These are phyloP conservation scores for Circinella minor DNA, from an alignment of 371 early-diverging fungal genomes.

Conservation along the genomic window DNA sequence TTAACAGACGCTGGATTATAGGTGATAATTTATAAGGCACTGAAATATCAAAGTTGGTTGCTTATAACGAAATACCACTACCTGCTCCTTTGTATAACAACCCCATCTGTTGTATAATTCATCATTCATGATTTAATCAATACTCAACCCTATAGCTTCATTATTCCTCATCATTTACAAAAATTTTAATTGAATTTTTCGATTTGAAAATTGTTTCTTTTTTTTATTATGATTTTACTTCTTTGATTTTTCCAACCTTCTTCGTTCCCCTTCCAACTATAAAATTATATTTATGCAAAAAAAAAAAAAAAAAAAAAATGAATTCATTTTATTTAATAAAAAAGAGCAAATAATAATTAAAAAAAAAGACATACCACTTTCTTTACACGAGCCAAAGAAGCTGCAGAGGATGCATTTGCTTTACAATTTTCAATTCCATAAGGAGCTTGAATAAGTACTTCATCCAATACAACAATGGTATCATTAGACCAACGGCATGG, in stretches of 20 bases:
- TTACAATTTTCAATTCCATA: conserved; percentile 76
- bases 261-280: conserved; percentile 65
- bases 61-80: too few species aligned
- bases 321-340: neutral
- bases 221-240: conserved; percentile 12
- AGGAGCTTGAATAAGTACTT: conserved; percentile 78
- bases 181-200: too few species aligned
- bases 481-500: conserved; percentile 85
- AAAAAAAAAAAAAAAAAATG: conserved; percentile 3
- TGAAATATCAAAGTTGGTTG: too few species aligned
- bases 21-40: too few species aligned
- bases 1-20: neutral
- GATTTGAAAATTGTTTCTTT: neutral
- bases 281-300: neutral
- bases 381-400: conserved; percentile 71
- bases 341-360: too few species aligned
- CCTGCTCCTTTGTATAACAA: too few species aligned
- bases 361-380: conserved; percentile 66
- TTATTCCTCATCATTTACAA: too few species aligned
- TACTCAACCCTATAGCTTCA: too few species aligned
- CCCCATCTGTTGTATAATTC: too few species aligned
- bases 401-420: conserved; percentile 62
- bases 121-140: too few species aligned
- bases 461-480: conserved; percentile 82
- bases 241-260: conserved; percentile 43